Evolutionary conservation across 495 filamentous ascomycete genomes (phyloP), one percentile per base, ranked within the genome.

Genomic region (Talaromyces thailandensis): DNA sequence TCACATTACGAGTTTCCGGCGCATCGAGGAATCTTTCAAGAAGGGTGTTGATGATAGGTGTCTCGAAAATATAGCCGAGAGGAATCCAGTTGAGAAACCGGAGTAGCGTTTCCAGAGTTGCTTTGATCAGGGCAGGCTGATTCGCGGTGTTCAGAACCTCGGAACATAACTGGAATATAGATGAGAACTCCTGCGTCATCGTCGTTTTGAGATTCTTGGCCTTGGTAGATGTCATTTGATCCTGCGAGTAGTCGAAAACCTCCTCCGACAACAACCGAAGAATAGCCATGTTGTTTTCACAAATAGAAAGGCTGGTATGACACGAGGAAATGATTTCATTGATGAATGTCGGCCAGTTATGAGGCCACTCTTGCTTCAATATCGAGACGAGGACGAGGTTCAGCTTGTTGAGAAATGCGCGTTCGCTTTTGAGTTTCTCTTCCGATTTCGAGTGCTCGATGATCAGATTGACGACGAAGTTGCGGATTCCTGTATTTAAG

Each of bases 281-380:
- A 63, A 99, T 98, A 48, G 88, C 91, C 95, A 99, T 99, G 77
- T 99, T 99, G 79, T 99, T 99, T 77, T 99, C 94, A 79, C 94
- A 99, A 68, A 98, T 93, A 2, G 94, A 92, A 31, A 98, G 82
- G 73, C 90, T 96, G 61, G 89, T 91, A 68, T 93, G 92, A 71
- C 93, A 97, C 28, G 93, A 95, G 11, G 90, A 88, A 67, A 98
- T 92, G 71, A 99, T 98, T 81, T 99, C 94, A 75, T 96, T 98
- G 83, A 98, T 97, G 74, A 99, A 99, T 7, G 91, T 96, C 8
- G 95, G 94, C 94, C 94, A 99, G 79, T 98, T 94, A 72, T 97
- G 93, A n/a, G 94, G 94, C 94, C 94, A 99, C 74, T 99, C 94
- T 75, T 99, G 94, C 80, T 99, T 99, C 68, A 99, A 77, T 61